phyloP scores from a whole-genome alignment of 352 stramenopile species.

The Phytophthora uliginosa region DNA sequence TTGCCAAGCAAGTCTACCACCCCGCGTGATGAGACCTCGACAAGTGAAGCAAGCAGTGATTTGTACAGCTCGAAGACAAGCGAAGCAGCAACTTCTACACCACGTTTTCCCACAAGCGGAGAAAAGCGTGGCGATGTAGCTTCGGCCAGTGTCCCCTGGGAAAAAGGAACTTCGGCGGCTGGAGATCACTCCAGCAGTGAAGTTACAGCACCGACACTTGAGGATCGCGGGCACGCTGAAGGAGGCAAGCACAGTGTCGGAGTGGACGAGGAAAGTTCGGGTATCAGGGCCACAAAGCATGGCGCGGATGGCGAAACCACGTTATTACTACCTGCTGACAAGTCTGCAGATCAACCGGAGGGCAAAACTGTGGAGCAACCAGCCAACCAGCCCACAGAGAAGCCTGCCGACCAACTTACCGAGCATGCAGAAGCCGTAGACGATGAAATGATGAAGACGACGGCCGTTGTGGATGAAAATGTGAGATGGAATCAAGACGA shows the following conservation, averaged over 20 bases:
- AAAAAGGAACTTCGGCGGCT: too few species aligned
- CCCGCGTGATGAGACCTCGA: background rate
- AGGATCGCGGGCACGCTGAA: background rate
- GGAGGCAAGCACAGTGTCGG: background rate
- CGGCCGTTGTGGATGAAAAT: conserved; percentile 4
- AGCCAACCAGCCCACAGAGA: background rate
- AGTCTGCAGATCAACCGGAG: background rate
- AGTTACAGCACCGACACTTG: background rate
- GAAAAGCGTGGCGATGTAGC: background rate
- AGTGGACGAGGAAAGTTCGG: background rate
- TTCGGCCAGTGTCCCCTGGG: background rate
- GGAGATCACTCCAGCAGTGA: too few species aligned
- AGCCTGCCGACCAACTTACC: background rate
- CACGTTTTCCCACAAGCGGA: background rate
- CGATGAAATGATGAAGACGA: background rate
- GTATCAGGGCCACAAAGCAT: background rate
- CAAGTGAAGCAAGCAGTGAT: background rate
- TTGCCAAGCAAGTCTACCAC: too few species aligned
- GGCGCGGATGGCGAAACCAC: background rate
- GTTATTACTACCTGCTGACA: background rate
- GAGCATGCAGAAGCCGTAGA: background rate
- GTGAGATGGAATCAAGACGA: conserved; percentile 32
- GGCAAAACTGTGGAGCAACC: background rate
- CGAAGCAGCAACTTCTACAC: background rate
- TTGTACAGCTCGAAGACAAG: background rate